Percentiles rank a stretch among this genome's conserved stretches.
These are phyloP conservation scores for Thalassiosira sp. DNA, from an alignment of 352 stramenopile species.

Conservation along the genomic window DNA sequence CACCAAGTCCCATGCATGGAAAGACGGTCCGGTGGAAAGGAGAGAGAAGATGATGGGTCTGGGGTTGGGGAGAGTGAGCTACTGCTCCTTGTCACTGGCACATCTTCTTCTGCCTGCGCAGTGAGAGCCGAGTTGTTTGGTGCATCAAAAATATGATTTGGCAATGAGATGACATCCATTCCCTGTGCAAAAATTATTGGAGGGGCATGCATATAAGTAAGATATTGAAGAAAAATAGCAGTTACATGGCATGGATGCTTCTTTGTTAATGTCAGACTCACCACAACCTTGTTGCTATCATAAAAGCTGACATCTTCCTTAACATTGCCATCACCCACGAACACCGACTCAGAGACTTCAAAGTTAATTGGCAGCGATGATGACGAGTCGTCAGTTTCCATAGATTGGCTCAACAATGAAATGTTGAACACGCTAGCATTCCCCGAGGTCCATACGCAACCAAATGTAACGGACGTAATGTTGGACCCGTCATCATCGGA, in stretches of 20 bases:
- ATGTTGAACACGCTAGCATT: constrained; percentile 48
- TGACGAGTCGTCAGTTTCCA: no score
- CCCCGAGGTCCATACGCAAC: constrained; percentile 48
- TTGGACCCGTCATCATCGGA: constrained; percentile 11
- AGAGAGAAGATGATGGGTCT: constrained; percentile 34
- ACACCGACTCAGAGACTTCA: constrained; percentile 42
- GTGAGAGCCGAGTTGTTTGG: neutral
- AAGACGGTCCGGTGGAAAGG: constrained; percentile 49
- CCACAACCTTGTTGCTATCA: constrained; percentile 42
- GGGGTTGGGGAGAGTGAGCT: neutral
- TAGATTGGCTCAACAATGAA: constrained; percentile 6
- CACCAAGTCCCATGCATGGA: constrained; percentile 59
- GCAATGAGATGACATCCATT: constrained; percentile 47
- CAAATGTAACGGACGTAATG: constrained; percentile 39
- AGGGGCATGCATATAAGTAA: no score
- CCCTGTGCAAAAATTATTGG: constrained; percentile 7
- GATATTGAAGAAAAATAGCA: no score
- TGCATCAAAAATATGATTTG: constrained; percentile 42
- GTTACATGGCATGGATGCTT: no score
- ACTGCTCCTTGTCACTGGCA: constrained; percentile 4
- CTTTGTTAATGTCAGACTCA: constrained; percentile 9
- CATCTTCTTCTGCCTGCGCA: constrained; percentile 5
- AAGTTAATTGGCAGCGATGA: constrained; percentile 8
- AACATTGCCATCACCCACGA: constrained; percentile 44
- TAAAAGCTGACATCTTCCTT: constrained; percentile 66